These are phyloP conservation scores for Carex kokanica DNA, from an alignment of 176 grass and related monocot genomes.

Conservation along the genomic window DNA sequence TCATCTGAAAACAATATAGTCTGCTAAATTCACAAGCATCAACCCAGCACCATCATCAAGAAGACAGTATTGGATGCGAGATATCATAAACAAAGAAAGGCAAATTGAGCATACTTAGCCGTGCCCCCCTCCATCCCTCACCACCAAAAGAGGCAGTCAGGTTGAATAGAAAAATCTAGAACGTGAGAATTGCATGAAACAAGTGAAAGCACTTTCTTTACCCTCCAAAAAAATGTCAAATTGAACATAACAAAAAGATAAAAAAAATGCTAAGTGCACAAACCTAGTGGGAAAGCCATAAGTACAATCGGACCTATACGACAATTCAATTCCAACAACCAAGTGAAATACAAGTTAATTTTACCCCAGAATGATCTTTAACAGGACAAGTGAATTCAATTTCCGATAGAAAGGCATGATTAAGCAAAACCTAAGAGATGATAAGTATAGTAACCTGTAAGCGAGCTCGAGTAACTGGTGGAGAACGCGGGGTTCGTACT, in stretches of 20 bases:
- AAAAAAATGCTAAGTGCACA: not conserved
- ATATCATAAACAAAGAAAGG: not conserved
- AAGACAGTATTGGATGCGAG: not conserved
- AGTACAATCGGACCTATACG: not conserved
- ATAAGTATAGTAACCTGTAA: conserved; percentile 40
- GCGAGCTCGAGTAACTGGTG: conserved; percentile 92
- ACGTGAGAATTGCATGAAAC: not conserved
- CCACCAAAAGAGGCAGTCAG: not conserved
- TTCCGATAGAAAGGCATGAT: not conserved
- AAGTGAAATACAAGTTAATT: not conserved
- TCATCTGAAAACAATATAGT: not conserved
- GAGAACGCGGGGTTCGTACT: conserved; percentile 88
- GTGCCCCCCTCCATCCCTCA: not conserved
- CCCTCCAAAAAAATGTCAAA: not conserved
- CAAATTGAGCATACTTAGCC: not conserved
- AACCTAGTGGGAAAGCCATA: not conserved
- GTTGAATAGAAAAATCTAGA: not conserved
- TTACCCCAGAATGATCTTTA: not conserved
- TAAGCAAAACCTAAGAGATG: not conserved
- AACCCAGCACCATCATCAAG: not conserved
- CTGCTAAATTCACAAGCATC: not conserved
- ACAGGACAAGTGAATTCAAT: not conserved
- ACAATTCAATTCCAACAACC: not conserved
- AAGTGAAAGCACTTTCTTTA: not conserved
- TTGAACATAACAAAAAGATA: not conserved